Evolutionary conservation across 1,284 basidiomycete genomes (phyloP), one percentile per base, ranked within the genome.

Genomic region (Ustilago hordei): DNA sequence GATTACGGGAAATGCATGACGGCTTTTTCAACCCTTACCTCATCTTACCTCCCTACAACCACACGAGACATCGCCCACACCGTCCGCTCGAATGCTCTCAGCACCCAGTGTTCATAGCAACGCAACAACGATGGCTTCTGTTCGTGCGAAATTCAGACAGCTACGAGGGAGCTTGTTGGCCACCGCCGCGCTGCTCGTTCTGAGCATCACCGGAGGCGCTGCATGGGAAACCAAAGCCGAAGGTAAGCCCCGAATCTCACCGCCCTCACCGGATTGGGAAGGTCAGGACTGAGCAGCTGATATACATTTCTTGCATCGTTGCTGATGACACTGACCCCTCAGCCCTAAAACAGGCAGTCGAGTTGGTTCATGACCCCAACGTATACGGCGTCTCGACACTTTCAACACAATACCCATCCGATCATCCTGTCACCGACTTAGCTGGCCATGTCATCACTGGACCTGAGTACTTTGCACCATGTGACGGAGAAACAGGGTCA

Each of bases 381-480:
- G 60, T 71, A 6, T 81, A 75, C 48, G 81, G 80, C 19, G 80
- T 83, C n/a, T 78, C 71, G 8, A 79, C 68, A 2, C 48, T 83
- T 6, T 78, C 78, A 15, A 81, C 78, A n/a, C 48, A 23, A 11
- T 83, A 80, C 45, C 73, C 80, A 2, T 35, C 60, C 5, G 60
- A 75, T 19, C 73, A 76, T 58, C 48, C 55, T 13, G 54, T 69
- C 36, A 34, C 64, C 12, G 62, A 70, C 11, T 60, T 83, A 32
- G 60, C 78, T 1, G 81, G 78, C 9, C 55, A 47, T 36, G 36
- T 71, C 52, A 74, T 68, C 15, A 59, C 70, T 32, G 80, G 82
- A 6, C 75, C 81, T 1, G 84, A 86, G 39, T 86, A 86, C 73
- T 86, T 77, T 64, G 80, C 81, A 2, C 81, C 84, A 0, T 85